Evolutionary conservation across 768 basidiomycete genomes (phyloP), one percentile per base, ranked within the genome.

Genomic region (Lentinula lateritia): DNA sequence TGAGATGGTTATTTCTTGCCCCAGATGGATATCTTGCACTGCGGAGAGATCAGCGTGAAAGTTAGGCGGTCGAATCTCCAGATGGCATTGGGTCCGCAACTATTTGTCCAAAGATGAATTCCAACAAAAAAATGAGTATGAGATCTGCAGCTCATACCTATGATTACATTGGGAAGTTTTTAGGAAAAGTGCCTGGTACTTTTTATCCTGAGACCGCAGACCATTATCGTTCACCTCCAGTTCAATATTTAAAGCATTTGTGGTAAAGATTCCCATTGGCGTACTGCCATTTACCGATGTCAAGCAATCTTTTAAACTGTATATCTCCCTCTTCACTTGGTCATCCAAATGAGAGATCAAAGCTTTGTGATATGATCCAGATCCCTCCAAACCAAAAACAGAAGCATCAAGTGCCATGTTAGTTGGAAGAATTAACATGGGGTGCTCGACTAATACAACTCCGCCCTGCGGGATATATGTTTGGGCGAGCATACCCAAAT

Each of bases 91-190:
- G 58, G 58, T 13, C 58, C 45, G 34, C 58, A 58, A 36, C 58
- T 58, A 16, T 58, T 5, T n/a, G 23, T 23, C 12, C 23, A 23
- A 23, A 23, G 23, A 41, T 13, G 53, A 34, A 35, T 35, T 15
- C 6, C 0, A 36, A 3, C 43, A 6, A 18, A 28, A 32, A 28
- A 28, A 9, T 3, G 2, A 12, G n/a, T 20, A 34, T 32, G 34
- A n/a, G 23, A 39, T 20, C 50, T n/a, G 12, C 35, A 28, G 32
- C 32, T 16, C 56, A 5, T 34, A 45, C 43, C 58, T 58, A 20
- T 58, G 58, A 38, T 58, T 58, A 36, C 58, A 58, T 41, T 45
- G 18, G n/a, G 58, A 58, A n/a, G 58, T 50, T 28, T 36, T 36
- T 18, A 45, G 58, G 34, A 58, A 58, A 18, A 58, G 10, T 7